A percentile compares a stretch with the other conserved stretches of the same genome.
These are phyloP conservation scores for Oidiodendron maius DNA, from an alignment of 495 filamentous ascomycete genomes.

Conservation along the genomic window DNA sequence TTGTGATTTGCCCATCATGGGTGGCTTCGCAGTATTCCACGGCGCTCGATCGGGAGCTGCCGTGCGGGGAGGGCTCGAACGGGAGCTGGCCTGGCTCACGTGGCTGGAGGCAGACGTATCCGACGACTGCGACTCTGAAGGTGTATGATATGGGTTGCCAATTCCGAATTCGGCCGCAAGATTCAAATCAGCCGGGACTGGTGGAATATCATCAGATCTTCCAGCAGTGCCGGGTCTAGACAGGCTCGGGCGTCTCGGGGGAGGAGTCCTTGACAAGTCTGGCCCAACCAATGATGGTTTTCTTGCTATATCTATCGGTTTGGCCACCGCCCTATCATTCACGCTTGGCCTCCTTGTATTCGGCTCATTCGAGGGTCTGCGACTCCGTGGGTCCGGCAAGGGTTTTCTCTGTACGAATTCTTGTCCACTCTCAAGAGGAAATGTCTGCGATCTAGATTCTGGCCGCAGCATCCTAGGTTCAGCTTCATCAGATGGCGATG, in stretches of 20 bases:
- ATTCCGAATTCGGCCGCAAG: slow-evolving; percentile 45
- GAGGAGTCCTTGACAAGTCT: slow-evolving; percentile 41
- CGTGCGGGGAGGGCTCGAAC: slow-evolving; percentile 56
- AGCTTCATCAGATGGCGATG: slow-evolving; percentile 25
- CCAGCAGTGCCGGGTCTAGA: slow-evolving; percentile 31
- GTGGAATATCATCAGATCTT: slow-evolving; percentile 6
- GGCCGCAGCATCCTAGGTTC: slow-evolving; percentile 25
- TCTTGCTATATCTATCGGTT: slow-evolving; percentile 11
- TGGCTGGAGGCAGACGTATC: slow-evolving; percentile 62
- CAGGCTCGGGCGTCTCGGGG: slow-evolving; percentile 38
- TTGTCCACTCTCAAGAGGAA: slow-evolving; percentile 37
- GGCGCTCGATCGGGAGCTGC: neutral
- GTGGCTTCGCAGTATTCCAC: slow-evolving; percentile 15
- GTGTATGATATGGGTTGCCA: slow-evolving; percentile 52
- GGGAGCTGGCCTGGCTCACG: slow-evolving; percentile 61
- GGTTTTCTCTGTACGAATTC: slow-evolving; percentile 38
- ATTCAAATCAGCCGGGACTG: slow-evolving; percentile 30
- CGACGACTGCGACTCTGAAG: slow-evolving; percentile 63
- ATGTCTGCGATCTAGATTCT: slow-evolving; percentile 48
- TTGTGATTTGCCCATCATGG: slow-evolving; percentile 42
- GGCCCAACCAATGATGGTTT: slow-evolving; percentile 39
- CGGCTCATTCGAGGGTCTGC: slow-evolving; percentile 22
- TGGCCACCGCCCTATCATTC: slow-evolving; percentile 18
- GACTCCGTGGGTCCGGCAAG: slow-evolving; percentile 32
- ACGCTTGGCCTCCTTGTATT: slow-evolving; percentile 17